Evolutionary conservation across 345 rosid genomes (phyloP).

Genomic region (Eutrema yunnanense): DNA sequence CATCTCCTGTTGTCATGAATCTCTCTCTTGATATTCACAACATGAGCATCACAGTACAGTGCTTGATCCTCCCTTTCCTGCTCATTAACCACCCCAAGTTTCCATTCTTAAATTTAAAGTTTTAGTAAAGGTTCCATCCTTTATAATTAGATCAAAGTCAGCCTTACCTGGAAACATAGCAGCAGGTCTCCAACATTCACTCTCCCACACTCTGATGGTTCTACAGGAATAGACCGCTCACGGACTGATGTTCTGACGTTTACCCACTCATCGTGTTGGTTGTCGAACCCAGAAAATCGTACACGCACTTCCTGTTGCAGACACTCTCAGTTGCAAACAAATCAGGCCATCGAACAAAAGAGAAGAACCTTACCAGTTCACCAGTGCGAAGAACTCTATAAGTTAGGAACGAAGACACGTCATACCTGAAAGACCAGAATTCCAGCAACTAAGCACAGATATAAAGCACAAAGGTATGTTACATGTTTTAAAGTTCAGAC

Average conservation of each 20-base stretch:
- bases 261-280: constrained; percentile 85
- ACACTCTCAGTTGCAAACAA: constrained; percentile 9
- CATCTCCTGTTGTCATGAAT: constrained; percentile 45
- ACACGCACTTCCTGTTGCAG: constrained; percentile 75
- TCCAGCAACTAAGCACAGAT: background rate
- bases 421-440: constrained; percentile 54
- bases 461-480: background rate
- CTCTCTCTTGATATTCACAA: constrained; percentile 48
- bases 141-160: background rate
- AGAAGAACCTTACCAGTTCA: constrained; percentile 55
- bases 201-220: constrained; percentile 64
- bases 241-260: constrained; percentile 52
- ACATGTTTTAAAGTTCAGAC: background rate
- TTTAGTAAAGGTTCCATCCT: background rate
- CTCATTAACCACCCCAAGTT: constrained; percentile 7
- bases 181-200: constrained; percentile 65
- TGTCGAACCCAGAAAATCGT: constrained; percentile 61
- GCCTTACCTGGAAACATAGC: constrained; percentile 64
- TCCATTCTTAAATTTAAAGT: background rate
- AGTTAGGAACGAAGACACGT: constrained; percentile 52
- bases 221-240: constrained; percentile 76
- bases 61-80: constrained; percentile 60
- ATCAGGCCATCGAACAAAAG: constrained; percentile 2
- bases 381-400: constrained; percentile 55
- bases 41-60: constrained; percentile 60